Percentiles rank a stretch among this genome's conserved stretches.
Conservation (phyloP, 345 rosid species). For the Dipteronia sinensis region DNA sequence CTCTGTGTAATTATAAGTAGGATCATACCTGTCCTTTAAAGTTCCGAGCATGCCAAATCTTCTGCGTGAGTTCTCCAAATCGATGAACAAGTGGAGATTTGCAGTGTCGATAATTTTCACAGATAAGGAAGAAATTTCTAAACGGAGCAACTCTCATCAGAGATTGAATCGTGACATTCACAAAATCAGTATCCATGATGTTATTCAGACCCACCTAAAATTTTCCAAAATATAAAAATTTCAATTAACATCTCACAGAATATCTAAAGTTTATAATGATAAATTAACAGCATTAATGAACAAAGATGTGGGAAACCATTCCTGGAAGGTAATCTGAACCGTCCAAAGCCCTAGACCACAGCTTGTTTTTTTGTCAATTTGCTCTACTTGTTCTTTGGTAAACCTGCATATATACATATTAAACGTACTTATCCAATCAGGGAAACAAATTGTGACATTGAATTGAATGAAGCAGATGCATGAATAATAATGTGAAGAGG, state of each 20-base stretch:
- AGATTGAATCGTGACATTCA: conserved; percentile 95
- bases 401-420: conserved; percentile 55
- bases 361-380: conserved; percentile 83
- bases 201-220: conserved; percentile 93
- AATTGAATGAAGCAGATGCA: background rate
- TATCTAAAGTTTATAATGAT: background rate
- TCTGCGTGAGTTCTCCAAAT: conserved; percentile 51
- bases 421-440: background rate
- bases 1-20: conserved; percentile 4
- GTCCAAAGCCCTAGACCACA: conserved; percentile 98
- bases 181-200: conserved; percentile 94
- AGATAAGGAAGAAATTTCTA: conserved; percentile 88
- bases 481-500: background rate
- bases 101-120: conserved; percentile 81
- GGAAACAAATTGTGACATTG: background rate
- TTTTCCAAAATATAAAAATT: conserved; percentile 14
- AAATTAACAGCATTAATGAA: too few species aligned
- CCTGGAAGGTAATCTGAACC: conserved; percentile 99
- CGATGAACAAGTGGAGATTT: conserved; percentile 87
- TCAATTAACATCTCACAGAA: background rate
- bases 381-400: conserved; percentile 75
- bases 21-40: conserved; percentile 91
- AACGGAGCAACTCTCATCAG: conserved; percentile 92
- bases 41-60: conserved; percentile 36
- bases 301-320: conserved; percentile 49